Evolutionary conservation across 768 basidiomycete species (phyloP), one percentile per base, ranked within the genome.

Genomic region (Clitopilus hobsonii): DNA sequence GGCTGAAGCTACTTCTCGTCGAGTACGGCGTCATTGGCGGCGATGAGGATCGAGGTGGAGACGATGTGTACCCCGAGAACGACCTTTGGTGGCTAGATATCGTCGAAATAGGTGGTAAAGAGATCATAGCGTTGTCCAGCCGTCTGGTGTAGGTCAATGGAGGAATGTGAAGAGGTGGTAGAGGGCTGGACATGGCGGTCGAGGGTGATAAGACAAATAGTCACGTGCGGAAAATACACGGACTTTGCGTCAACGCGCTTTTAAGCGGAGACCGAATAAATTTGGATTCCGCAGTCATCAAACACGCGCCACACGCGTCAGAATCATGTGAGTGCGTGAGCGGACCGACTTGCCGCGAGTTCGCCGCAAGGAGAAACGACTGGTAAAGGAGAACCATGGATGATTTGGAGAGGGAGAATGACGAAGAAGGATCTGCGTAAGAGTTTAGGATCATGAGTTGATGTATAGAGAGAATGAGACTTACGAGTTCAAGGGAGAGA

Each of bases 11-110:
- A 24, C 65, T 62, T 56, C 65, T 62, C 22, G 65, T 60, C 11
- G 63, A 62, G 51, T 60, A 67, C 0, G 74, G 75, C 6, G 74
- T 75, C 58, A 59, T 64, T 38, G 74, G 75, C 1, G 73, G 74
- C 2, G 76, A 73, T 20, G 73, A 73, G 28, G 73, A 74, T 56
- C 65, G 63, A 6, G 67, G 61, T 5, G 73, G 71, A 6, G 76
- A 72, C 16, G 74, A 71, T 8, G 65, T 64, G 45, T 59, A 55
- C 23, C 61, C 49, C n/a, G 62, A 60, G 45, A 62, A 58, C 20
- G 59, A 50, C 18, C 56, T 58, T 38, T 61, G 60, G 20, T 54
- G 62, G 23, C 58, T 41, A 5, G 60, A 61, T 61, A 60, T 61
- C 8, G 53, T 58, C 11, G 62, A 54, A 1, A 61, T 45, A 8